phyloP scores from a whole-genome alignment of 2,329 filamentous ascomycete genomes.

The Ophiocordyceps camponoti-leonardi region DNA sequence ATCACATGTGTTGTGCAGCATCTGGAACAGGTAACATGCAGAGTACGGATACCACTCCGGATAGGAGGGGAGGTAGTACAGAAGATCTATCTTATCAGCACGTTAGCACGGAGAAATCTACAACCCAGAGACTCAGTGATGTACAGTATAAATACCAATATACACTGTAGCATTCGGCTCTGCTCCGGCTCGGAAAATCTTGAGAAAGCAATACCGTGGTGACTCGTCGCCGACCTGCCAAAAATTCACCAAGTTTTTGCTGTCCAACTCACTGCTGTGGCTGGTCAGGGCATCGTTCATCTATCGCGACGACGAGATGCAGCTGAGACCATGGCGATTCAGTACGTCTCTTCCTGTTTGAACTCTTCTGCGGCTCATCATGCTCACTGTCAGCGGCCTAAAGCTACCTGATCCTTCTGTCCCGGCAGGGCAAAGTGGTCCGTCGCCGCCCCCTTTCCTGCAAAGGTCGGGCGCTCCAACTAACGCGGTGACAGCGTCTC shows the following conservation, averaged over 20 bases:
- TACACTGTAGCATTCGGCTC: too few relatives aligned
- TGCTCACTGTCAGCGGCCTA: conserved; percentile 7
- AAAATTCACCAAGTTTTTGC: conserved; percentile 1
- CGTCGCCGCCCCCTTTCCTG: conserved; percentile 18
- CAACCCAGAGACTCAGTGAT: too few relatives aligned
- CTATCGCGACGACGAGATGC: conserved; percentile 6
- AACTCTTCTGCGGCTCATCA: background rate
- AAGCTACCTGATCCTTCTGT: conserved; percentile 95
- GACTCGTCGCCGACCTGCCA: conserved; percentile 10
- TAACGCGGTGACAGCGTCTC: conserved; percentile 48
- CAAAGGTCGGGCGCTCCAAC: background rate
- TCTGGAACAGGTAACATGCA: background rate
- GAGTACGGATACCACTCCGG: too few relatives aligned
- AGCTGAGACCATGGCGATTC: conserved; percentile 23
- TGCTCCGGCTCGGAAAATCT: background rate
- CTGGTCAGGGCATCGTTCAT: background rate
- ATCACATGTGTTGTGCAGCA: background rate
- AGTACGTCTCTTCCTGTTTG: conserved; percentile 18
- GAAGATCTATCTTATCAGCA: background rate
- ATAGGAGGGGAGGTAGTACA: too few relatives aligned
- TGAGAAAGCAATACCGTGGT: background rate
- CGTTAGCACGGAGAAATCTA: background rate
- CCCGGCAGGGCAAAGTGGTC: conserved; percentile 98
- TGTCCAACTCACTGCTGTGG: background rate
- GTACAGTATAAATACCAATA: too few relatives aligned